Evolutionary conservation across 805 yeast genomes (phyloP).

Genomic region (Spathaspora passalidarum): DNA sequence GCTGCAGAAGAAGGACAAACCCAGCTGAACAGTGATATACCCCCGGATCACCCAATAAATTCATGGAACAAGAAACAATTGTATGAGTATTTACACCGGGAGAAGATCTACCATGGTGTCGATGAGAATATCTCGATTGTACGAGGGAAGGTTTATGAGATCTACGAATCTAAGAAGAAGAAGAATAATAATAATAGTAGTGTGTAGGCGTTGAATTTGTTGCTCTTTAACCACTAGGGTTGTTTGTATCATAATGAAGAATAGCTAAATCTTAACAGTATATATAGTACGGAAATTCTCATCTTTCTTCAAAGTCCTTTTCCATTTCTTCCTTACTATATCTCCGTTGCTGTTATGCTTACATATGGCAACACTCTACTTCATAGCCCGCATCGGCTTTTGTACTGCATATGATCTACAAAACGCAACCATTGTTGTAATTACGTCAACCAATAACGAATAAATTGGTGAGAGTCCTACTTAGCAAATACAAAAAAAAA

Average conservation of each 20-base stretch:
- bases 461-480: neutral
- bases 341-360: too few relatives aligned
- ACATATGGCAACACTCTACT: neutral
- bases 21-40: neutral
- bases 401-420: neutral
- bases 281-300: neutral
- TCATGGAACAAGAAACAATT: slow-evolving; percentile 18
- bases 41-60: slow-evolving; percentile 9
- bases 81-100: slow-evolving; percentile 13
- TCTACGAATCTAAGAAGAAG: slow-evolving; percentile 9
- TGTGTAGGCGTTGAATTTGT: neutral
- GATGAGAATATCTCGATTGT: slow-evolving; percentile 14
- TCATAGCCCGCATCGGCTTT: neutral
- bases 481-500: too few relatives aligned
- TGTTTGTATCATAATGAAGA: neutral
- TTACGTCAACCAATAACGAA: neutral
- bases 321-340: too few relatives aligned
- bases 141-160: slow-evolving; percentile 10
- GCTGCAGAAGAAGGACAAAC: slow-evolving; percentile 5
- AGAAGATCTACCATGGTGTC: slow-evolving; percentile 16
- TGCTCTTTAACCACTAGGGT: neutral
- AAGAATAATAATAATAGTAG: neutral
- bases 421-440: neutral
- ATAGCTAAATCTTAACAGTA: neutral
- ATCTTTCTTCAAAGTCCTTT: neutral